Evolutionary conservation across 345 rosid species (phyloP).

Genomic region (Rhizophora mangle): DNA sequence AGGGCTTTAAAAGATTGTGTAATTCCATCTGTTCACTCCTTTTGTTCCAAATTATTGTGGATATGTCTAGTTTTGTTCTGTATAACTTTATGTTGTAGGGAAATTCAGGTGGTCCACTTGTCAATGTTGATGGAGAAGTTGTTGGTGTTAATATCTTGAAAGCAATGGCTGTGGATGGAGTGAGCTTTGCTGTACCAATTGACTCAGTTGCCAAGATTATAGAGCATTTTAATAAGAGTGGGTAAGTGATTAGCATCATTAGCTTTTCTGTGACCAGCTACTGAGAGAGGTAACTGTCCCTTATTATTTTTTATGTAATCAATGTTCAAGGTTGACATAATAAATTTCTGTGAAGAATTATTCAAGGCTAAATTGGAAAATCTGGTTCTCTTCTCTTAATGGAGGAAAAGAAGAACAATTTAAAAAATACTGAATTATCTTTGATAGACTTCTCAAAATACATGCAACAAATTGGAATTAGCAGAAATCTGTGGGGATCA

Average conservation of each 20-base stretch:
- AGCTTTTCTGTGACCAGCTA: too few species aligned
- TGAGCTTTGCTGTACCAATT: slow-evolving; percentile 78
- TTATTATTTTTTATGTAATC: too few species aligned
- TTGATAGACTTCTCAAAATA: too few species aligned
- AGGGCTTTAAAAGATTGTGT: neutral
- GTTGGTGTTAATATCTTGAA: slow-evolving; percentile 88
- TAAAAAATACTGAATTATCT: too few species aligned
- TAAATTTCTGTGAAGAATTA: too few species aligned
- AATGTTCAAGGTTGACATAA: too few species aligned
- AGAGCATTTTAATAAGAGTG: slow-evolving; percentile 73
- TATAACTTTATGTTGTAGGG: slow-evolving; percentile 46
- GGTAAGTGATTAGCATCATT: slow-evolving; percentile 40
- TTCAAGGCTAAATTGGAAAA: too few species aligned
- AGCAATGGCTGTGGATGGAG: slow-evolving; percentile 71
- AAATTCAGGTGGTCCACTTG: slow-evolving; percentile 95
- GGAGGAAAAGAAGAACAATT: too few species aligned
- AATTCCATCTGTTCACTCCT: neutral
- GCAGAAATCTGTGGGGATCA: too few species aligned
- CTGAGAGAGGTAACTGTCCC: too few species aligned
- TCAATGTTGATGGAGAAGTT: slow-evolving; percentile 87
- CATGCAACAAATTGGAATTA: too few species aligned
- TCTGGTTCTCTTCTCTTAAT: too few species aligned
- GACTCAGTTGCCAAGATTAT: slow-evolving; percentile 73
- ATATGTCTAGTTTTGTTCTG: slow-evolving; percentile 3
- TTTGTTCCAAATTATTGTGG: neutral